Base-by-base conservation (phyloP, 1,284 basidiomycete genomes). In the Boletus hoseneyae region DNA sequence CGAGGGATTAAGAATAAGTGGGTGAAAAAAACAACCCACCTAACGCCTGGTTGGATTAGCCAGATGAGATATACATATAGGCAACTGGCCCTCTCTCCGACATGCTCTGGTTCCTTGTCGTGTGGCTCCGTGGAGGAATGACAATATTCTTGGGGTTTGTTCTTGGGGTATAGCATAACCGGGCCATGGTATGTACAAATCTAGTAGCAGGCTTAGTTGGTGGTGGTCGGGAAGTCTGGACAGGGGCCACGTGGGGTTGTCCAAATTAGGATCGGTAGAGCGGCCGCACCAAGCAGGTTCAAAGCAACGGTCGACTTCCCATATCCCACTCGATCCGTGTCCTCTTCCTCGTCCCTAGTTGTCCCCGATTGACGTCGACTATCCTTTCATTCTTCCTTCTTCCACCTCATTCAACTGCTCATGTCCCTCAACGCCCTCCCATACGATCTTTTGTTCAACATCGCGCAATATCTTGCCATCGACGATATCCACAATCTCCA, bases 361-460 rank as follows among this genome's bases (percentile, higher is more conserved):
- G 30, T 21, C 32, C n/a, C 30, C 40, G 42, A 65, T 60, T 48
- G 27, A 39, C 42, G 7, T 25, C 7, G 23, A 6, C 41, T 40
- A 32, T 42, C 44, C 19, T 23, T 19, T 27, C 4, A 1, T n/a
- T 37, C 8, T 16, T 27, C n/a, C 11, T 27, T 11, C 16, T 27
- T 40, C 18, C 21, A 23, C 16, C 11, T 30, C 32, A 40, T 16
- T 36, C 30, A 7, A 25, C 10, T 13, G 18, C 1, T 23, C 49
- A 66, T 66, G 65, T 59, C 62, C 16, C 70, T 85, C 42, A 71
- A 72, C 48, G 72, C 68, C 4, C 70, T 86, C 16, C 83, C 84
- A 0, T 85, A 86, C 66, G 84, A 86, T 70, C 69, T 86, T n/a
- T 63, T 86, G 39, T 73, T 86, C 47, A 81, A 82, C 66, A 77